Base-by-base conservation (phyloP, 352 stramenopile genomes). In the Phytophthora uliginosa region DNA sequence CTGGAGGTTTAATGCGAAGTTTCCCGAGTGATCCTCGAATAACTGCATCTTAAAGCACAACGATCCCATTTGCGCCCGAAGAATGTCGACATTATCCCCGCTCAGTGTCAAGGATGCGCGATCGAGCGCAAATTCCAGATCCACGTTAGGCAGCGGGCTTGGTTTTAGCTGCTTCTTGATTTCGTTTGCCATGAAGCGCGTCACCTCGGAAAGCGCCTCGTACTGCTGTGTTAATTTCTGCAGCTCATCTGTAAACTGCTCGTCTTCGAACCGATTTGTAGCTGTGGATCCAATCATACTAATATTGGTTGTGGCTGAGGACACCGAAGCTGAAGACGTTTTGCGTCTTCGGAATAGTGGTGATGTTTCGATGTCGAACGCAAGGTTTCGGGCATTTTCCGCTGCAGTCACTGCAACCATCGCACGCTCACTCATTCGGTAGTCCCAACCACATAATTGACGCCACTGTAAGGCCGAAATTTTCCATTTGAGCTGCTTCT, bases 21-120 rank as follows among this genome's bases (percentile, higher is more conserved):
- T 83, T 0, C 88, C 89, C 2, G 86, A 94, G 20, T 90, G 78
- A 34, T 94, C 85, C 63, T 95, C 83, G 47, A 85, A 90, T 55
- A 92, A 79, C 71, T 90, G 84, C 70, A 93, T 83, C 47, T 83
- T 88, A 52, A 93, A 83, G 28, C 71, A 74, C 13, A 95, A 74
- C 2, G 76, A 73, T 1, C 64, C 71, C 60, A 89, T 77, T 38
- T 74, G 68, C 20, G 84, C 74, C 10, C 77, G 77, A 42, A 95
- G 33, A 55, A 96, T 94, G 40, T 91, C 84, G n/a, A 78, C 73
- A 45, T 82, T 92, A 4, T 82, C 69, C 12, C 81, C 74, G 45
- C 80, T 92, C 10, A 96, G 71, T 20, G 77, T 87, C 20, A 96
- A 69, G 6, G 85, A 92, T 0, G 88, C 86, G 8, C 66, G 78